Conservation (phyloP, 1,284 basidiomycete species). For the Xerocomus tenax region DNA sequence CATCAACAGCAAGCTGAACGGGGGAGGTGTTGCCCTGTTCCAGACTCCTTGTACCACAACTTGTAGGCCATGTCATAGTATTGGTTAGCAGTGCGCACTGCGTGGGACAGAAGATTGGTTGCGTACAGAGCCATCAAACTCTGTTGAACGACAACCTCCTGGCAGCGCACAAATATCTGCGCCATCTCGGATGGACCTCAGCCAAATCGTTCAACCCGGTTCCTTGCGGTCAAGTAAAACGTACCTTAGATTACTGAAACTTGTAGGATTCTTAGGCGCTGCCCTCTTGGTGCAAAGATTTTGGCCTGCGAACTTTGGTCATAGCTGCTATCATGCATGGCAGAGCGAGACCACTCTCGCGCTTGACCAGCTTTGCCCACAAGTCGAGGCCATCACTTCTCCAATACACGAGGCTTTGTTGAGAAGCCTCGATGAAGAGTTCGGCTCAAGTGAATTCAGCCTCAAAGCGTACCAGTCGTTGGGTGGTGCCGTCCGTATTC, state of each 20-base stretch:
- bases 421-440: constrained; percentile 30
- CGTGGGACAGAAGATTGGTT: too few relatives aligned
- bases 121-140: too few relatives aligned
- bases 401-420: constrained; percentile 26
- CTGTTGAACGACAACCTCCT: background rate
- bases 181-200: background rate
- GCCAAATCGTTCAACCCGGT: background rate
- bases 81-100: too few relatives aligned
- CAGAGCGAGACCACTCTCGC: background rate
- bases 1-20: too few relatives aligned
- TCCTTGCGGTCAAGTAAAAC: background rate
- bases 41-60: too few relatives aligned
- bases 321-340: background rate
- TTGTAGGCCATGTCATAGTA: too few relatives aligned
- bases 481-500: constrained; percentile 38
- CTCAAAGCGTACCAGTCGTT: constrained; percentile 36
- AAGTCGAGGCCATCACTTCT: constrained; percentile 28
- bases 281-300: constrained; percentile 5
- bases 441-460: constrained; percentile 32
- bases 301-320: constrained; percentile 1
- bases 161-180: too few relatives aligned
- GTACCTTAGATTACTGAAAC: background rate
- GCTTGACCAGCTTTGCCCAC: constrained; percentile 27
- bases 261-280: constrained; percentile 10
- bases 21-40: too few relatives aligned